Evolutionary conservation across 495 filamentous ascomycete genomes (phyloP).

Genomic region (Penicillium mononematosum): DNA sequence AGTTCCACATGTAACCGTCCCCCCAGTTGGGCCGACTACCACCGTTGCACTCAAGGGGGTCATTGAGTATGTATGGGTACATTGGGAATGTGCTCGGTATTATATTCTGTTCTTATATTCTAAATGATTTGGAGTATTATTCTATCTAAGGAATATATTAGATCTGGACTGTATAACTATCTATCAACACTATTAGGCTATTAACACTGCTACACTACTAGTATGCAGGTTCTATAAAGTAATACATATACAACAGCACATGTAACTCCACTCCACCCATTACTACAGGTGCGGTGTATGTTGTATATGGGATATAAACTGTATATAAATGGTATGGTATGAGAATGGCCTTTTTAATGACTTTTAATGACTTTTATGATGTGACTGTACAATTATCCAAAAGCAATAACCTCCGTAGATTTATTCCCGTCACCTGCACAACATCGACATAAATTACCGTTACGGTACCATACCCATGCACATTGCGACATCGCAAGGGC

Average conservation of each 20-base stretch:
- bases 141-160: no score
- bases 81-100: slow-evolving; percentile 14
- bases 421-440: background rate
- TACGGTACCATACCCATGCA: slow-evolving; percentile 25
- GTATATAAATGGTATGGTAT: background rate
- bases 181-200: background rate
- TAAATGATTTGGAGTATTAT: background rate
- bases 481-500: slow-evolving; percentile 33
- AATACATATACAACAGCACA: background rate
- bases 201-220: background rate
- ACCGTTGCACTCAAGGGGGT: slow-evolving; percentile 45
- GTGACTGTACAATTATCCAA: no score
- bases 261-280: background rate
- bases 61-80: slow-evolving; percentile 29
- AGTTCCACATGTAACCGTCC: slow-evolving; percentile 40
- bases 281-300: no score
- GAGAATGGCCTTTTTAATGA: background rate
- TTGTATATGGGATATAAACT: background rate
- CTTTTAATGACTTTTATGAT: no score
- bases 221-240: background rate
- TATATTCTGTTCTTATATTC: background rate
- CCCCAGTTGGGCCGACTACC: slow-evolving; percentile 36
- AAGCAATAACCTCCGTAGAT: no score
- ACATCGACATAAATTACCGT: slow-evolving; percentile 7
- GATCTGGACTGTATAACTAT: background rate